A percentile compares a stretch with the other conserved stretches of the same genome.
Evolutionary conservation across 129 eudicot genomes (phyloP).

Genomic region (Flaveria bidentis): DNA sequence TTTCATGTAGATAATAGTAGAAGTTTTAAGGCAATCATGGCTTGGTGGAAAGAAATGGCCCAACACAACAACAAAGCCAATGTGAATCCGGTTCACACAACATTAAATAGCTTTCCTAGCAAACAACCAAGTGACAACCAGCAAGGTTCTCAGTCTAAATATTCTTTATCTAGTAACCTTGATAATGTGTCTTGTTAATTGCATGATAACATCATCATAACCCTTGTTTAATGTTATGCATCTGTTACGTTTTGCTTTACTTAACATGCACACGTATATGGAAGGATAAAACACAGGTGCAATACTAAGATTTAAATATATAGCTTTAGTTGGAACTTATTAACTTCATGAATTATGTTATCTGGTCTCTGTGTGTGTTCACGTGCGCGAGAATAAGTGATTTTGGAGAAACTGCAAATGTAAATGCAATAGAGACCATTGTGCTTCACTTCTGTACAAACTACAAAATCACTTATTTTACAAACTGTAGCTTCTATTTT

Average conservation of each 20-base stretch:
- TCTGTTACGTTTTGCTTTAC: constrained; percentile 7
- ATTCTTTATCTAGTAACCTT: background rate
- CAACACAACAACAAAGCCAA: constrained; percentile 50
- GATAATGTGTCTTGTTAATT: constrained; percentile 1
- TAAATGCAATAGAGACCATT: background rate
- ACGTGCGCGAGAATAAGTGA: background rate
- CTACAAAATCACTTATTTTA: background rate
- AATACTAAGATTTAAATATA: background rate
- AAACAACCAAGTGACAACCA: constrained; percentile 34
- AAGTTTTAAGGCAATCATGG: constrained; percentile 77
- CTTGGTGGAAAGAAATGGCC: constrained; percentile 99
- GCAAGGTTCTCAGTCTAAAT: constrained; percentile 39
- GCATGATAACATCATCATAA: background rate
- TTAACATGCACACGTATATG: background rate
- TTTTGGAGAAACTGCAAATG: background rate
- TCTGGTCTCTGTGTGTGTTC: background rate
- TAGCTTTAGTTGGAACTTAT: background rate
- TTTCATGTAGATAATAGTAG: constrained; percentile 46
- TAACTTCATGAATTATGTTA: background rate
- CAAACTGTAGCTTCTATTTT: background rate
- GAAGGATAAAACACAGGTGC: background rate
- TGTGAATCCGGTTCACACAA: constrained; percentile 32
- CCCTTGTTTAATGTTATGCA: constrained; percentile 7
- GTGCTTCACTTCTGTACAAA: constrained; percentile 3
- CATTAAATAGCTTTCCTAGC: constrained; percentile 26